Evolutionary conservation across 2,329 filamentous ascomycete genomes (phyloP), one percentile per base, ranked within the genome.

Genomic region (Botrytis hyacinthi): DNA sequence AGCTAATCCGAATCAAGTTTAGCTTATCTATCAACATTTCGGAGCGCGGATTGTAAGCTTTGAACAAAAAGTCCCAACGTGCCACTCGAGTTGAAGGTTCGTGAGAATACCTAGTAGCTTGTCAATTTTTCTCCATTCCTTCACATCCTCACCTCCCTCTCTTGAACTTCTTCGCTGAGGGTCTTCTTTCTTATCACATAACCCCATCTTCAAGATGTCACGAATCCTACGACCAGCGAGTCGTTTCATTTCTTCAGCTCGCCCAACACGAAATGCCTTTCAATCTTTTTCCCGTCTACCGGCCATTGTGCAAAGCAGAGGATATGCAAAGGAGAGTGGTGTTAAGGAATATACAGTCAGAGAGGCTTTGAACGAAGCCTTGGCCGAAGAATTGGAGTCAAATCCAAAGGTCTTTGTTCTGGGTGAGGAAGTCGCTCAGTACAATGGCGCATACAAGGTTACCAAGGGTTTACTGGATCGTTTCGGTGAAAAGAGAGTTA

Each of bases 371-470:
- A 99, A 99, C 84, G 95, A 99, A 87, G 96, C 96, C 75, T 91
- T 99, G 82, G 94, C 94, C 66, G 96, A 99, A 87, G 96, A 99
- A 88, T 91, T 99, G 84, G 95, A 98, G 88, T 83, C 85, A 82
- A 97, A 99, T 85, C 88, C 92, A 77, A 98, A 98, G 88, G 95
- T 98, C 80, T 99, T 98, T 84, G 86, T 99, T 79, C 84, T 99
- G 74, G 96, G 96, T 81, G 96, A 99, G 88, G 96, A 99, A 87
- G 96, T 99, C 82, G 96, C 96, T 81, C 96, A 99, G 86, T 99
- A 99, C 88, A 99, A 99, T 84, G 96, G 96, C 88, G 95, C 95
- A 82, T 99, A 99, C 91, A 99, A 99, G 87, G 95, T 99, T 83
- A 99, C 96, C 81, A 98, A 97, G 88, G 96, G 96, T 79, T 90